phyloP scores from a whole-genome alignment of 805 yeast genomes.

The Isabelozyma gotoi region DNA sequence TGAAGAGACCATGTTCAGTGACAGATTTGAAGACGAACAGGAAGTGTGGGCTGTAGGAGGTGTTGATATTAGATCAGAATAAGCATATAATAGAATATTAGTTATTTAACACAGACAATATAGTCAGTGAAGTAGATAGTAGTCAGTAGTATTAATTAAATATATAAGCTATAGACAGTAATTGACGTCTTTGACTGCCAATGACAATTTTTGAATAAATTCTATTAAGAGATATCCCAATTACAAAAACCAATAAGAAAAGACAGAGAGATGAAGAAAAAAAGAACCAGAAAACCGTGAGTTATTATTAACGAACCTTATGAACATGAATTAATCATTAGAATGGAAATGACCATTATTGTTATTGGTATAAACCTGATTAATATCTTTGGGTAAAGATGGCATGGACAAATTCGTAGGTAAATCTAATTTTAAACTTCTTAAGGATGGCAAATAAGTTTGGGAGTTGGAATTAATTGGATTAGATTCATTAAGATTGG shows the following conservation, averaged over 20 bases:
- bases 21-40: conserved; percentile 78
- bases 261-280: neutral
- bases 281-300: neutral
- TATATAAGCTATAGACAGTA: neutral
- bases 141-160: neutral
- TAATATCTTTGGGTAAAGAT: neutral
- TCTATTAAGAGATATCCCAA: neutral
- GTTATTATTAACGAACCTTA: neutral
- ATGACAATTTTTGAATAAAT: neutral
- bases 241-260: neutral
- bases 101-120: neutral
- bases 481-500: neutral
- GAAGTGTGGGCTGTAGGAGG: conserved; percentile 91
- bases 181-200: too few species aligned
- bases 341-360: neutral
- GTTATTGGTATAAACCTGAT: neutral
- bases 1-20: conserved; percentile 79
- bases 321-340: neutral
- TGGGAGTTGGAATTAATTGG: conserved; percentile 6
- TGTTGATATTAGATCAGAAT: conserved; percentile 40
- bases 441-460: conserved; percentile 44
- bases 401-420: conserved; percentile 42
- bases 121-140: too few species aligned
- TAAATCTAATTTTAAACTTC: conserved; percentile 50
- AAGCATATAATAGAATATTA: neutral